Evolutionary conservation across 2,329 filamentous ascomycete species (phyloP), one percentile per base, ranked within the genome.

Genomic region (Raffaelea arxii): DNA sequence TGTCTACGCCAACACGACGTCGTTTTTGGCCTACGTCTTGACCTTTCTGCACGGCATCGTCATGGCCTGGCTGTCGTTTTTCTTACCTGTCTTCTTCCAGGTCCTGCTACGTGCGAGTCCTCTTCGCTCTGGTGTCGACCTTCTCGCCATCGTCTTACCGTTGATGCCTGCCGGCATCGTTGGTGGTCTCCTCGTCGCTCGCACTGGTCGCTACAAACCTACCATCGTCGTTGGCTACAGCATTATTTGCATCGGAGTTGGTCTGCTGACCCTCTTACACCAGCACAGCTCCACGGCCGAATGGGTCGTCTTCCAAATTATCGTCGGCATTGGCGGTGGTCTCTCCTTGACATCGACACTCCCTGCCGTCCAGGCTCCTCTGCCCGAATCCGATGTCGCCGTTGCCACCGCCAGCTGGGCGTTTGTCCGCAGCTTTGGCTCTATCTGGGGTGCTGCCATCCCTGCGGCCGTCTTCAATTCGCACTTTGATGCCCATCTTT

Each of bases 281-380:
- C 54, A 58, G 10, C 47, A 59, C 45, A 63, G 64, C n/a, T 44
- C 51, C 7, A 53, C 58, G 1, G 49, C 49, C 6, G 52, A 58
- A 37, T 63, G 62, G 59, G 52, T 61, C 50, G 59, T 64, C 7
- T 66, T 62, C 45, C 63, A 66, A 53, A 56, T 70, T 10, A 25
- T 69, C 16, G 62, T 60, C 45, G 67, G 67, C 44, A 54, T 63
- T 41, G 68, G 62, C 30, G 56, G 64, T 46, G 67, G 66, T 19
- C 53, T 63, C 32, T 57, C 55, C 27, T 60, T 67, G 45, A 58
- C 65, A 2, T 59, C 62, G 1, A 57, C 68, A 6, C 62, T 71
- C 2, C 67, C 71, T 0, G 66, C 71, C 0, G 59, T 70, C 16
- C 64, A 68, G 53, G 70, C 68, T 0, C 51, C 58, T 0, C 51